Conservation (phyloP, 2,329 filamentous ascomycete genomes). For the Neoarthrinium moseri region DNA sequence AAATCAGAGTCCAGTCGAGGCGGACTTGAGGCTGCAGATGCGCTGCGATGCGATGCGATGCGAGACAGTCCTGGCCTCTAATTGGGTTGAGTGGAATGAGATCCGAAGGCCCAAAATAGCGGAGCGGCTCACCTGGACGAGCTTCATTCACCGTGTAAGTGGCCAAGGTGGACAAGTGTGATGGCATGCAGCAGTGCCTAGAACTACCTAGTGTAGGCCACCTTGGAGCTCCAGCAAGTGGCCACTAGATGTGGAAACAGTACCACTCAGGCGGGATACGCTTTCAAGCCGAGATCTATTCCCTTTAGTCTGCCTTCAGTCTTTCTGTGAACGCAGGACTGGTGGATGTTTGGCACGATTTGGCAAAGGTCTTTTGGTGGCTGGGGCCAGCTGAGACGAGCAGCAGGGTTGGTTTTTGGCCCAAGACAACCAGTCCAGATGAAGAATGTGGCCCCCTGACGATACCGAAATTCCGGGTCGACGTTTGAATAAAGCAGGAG, state of each 20-base stretch:
- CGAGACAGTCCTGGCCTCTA: not conserved
- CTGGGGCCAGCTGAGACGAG: not conserved
- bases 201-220: too few species aligned
- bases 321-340: too few species aligned
- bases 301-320: too few species aligned
- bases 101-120: not conserved
- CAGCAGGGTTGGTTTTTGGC: not conserved
- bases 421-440: not conserved
- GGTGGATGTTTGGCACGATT: too few species aligned
- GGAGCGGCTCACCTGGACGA: not conserved
- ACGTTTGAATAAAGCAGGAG: not conserved
- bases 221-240: too few species aligned
- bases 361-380: too few species aligned
- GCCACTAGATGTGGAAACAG: too few species aligned
- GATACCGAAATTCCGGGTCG: not conserved
- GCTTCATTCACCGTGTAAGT: not conserved
- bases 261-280: too few species aligned
- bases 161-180: not conserved
- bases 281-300: too few species aligned
- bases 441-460: not conserved
- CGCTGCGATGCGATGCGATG: not conserved
- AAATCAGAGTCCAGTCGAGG: too few species aligned
- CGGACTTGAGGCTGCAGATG: not conserved
- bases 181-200: not conserved
- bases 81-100: not conserved